Conservation (phyloP, 768 basidiomycete genomes). For the Polyporus arcularius region DNA sequence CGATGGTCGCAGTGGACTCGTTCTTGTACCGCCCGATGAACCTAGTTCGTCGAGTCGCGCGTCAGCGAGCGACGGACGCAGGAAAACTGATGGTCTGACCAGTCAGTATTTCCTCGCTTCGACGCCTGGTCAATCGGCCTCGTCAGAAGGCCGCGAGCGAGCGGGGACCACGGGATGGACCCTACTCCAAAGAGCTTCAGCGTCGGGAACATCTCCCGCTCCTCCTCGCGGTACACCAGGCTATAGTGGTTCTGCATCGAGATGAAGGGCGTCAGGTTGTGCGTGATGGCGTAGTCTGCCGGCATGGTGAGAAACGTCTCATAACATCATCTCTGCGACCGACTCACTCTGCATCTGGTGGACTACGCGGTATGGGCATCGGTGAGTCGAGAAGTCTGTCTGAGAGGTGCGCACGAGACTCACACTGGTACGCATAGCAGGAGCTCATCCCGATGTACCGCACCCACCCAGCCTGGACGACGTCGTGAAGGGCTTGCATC, state of each 20-base stretch:
- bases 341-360: conserved; percentile 36
- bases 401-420: neutral
- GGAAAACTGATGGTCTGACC: too few relatives aligned
- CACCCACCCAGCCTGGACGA: conserved; percentile 46
- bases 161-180: conserved; percentile 42
- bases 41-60: neutral
- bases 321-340: neutral
- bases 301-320: neutral
- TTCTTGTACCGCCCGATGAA: conserved; percentile 15
- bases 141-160: conserved; percentile 36
- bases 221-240: conserved; percentile 62
- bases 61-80: neutral
- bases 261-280: conserved; percentile 54
- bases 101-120: conserved; percentile 17
- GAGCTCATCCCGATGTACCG: conserved; percentile 45
- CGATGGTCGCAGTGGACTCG: neutral
- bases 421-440: conserved; percentile 29
- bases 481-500: conserved; percentile 43
- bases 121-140: conserved; percentile 30
- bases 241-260: conserved; percentile 68
- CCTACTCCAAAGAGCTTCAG: conserved; percentile 39
- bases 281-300: conserved; percentile 42
- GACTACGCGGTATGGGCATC: neutral
- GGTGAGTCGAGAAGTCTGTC: too few relatives aligned
- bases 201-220: conserved; percentile 57